These are phyloP conservation scores for Actinidia arguta DNA, from an alignment of 179 eudicot genomes.

Conservation along the genomic window DNA sequence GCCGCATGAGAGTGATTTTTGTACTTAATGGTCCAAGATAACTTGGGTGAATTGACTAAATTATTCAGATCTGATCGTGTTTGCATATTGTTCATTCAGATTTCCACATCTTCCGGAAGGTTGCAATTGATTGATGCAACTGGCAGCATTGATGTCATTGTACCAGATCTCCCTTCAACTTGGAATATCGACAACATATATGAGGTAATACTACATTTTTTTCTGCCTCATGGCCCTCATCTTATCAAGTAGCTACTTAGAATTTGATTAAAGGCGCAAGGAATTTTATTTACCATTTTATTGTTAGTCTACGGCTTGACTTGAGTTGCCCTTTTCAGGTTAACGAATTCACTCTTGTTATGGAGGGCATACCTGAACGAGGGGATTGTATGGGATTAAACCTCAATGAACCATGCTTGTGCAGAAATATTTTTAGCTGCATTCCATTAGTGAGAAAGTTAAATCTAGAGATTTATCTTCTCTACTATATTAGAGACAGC, in stretches of 20 bases:
- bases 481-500: constrained; percentile 45
- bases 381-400: constrained; percentile 39
- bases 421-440: constrained; percentile 57
- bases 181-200: constrained; percentile 58
- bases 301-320: background rate
- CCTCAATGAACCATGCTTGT: constrained; percentile 53
- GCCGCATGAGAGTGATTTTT: background rate
- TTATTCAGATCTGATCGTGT: constrained; percentile 12
- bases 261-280: constrained; percentile 14
- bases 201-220: constrained; percentile 54
- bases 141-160: constrained; percentile 70
- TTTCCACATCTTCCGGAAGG: constrained; percentile 74
- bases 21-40: background rate
- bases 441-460: constrained; percentile 33
- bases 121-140: constrained; percentile 82
- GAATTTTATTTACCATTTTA: background rate
- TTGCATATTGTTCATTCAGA: constrained; percentile 41
- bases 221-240: background rate
- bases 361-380: constrained; percentile 64
- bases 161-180: constrained; percentile 69
- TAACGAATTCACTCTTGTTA: constrained; percentile 62
- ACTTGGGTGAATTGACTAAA: background rate
- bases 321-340: constrained; percentile 52
- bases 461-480: constrained; percentile 49
- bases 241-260: background rate